Percentiles rank a stretch among this genome's conserved stretches.
Conservation (phyloP, 2,329 filamentous ascomycete genomes). For the Calonectria hawksworthii region DNA sequence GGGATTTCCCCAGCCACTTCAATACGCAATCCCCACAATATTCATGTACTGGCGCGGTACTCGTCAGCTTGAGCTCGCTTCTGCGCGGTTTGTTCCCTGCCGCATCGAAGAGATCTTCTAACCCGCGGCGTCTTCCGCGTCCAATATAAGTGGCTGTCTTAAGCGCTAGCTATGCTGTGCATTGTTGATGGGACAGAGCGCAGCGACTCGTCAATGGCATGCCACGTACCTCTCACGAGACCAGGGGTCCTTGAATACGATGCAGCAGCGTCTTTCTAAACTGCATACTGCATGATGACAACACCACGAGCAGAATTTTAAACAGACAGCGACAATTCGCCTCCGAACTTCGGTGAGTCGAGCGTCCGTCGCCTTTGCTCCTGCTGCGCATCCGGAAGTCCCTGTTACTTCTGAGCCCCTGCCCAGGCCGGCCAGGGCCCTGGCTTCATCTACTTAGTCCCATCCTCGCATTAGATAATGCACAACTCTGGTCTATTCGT, state of each 20-base stretch:
- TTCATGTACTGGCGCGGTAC: not conserved
- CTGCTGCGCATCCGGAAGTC: not conserved
- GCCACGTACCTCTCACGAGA: constrained; percentile 27
- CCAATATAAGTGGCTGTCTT: constrained; percentile 20
- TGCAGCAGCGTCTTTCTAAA: constrained; percentile 35
- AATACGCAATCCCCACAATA: constrained; percentile 6
- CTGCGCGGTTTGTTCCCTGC: constrained; percentile 4
- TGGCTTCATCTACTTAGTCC: not conserved
- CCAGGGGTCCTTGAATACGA: constrained; percentile 41
- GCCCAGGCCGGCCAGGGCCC: not conserved
- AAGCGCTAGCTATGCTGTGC: constrained; percentile 30
- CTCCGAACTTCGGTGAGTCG: constrained; percentile 16
- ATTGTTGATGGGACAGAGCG: constrained; percentile 22
- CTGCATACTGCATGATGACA: constrained; percentile 34
- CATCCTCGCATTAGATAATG: not conserved
- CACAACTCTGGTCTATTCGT: not conserved
- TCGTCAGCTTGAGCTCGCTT: constrained; percentile 16
- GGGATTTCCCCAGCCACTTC: constrained; percentile 5
- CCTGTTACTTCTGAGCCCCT: not conserved
- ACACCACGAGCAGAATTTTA: constrained; percentile 23
- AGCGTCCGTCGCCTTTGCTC: not conserved
- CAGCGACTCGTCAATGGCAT: constrained; percentile 30
- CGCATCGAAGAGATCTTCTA: constrained; percentile 14
- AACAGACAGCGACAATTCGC: constrained; percentile 13
- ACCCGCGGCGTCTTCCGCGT: constrained; percentile 2